Evolutionary conservation across 805 yeast genomes (phyloP), one percentile per base, ranked within the genome.

Genomic region (Starmerella vaccinii): DNA sequence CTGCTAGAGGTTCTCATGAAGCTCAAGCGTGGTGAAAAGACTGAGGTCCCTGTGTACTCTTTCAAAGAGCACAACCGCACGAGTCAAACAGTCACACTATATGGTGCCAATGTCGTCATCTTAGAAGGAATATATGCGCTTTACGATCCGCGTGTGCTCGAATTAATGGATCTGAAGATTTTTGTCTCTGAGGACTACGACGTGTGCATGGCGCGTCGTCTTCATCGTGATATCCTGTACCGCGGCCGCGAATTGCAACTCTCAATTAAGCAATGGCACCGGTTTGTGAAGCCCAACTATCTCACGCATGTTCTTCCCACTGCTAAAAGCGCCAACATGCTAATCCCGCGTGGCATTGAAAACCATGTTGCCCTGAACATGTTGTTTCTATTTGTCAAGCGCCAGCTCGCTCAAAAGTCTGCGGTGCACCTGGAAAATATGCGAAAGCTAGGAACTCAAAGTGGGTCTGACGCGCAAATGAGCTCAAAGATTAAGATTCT

Each of bases 141-240:
- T 40, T 79, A 81, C 54, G 87, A 83, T 63, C 72, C 74, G 43
- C 74, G 88, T 38, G 66, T 92, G 16, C 67, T 82, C 49, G 82
- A 76, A 12, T 61, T 88, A 61, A 83, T 89, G 82, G 95, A 90
- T 61, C 72, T 87, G 52, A 90, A 84, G 65, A 77, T 90, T 18
- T 92, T 80, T 64, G 97, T 92, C 3, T 97, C 90, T 59, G 92
- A 97, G 2, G 97, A 89, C 61, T 71, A 88, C 58, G 98, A 92
- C 63, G 77, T 90, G 15, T 92, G 98, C 66, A 72, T 92, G 59
- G 89, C 95, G 4, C 74, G 98, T 60, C 73, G 98, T 59, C 69
- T 92, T 40, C 78, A 85, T 4, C 73, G 98, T 61, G 98, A 92
- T 64, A 88, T 87, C 48, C 72, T 84, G 13, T 80, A 82, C 54